Conservation (phyloP, 78 protist species). For the Dictyostelium capitatum region DNA sequence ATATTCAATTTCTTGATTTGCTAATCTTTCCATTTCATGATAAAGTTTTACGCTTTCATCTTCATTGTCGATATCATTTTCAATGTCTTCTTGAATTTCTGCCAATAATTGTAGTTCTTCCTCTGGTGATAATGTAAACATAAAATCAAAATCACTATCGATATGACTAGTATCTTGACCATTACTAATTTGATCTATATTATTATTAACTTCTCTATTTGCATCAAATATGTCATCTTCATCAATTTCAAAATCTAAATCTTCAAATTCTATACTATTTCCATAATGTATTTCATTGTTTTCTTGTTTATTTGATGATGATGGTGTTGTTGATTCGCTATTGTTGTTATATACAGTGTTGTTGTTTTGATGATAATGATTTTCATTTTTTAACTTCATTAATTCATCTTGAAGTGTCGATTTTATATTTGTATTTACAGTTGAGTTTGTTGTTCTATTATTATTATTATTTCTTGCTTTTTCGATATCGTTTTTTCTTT, state of each 20-base stretch:
- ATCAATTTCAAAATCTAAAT: slow-evolving; percentile 13
- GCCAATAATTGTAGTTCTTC: slow-evolving; percentile 1
- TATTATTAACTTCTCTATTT: neutral
- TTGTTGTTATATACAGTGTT: neutral
- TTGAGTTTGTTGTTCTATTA: neutral
- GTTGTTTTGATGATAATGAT: neutral
- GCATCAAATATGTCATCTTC: neutral
- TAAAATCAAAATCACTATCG: neutral
- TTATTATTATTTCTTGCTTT: slow-evolving; percentile 7
- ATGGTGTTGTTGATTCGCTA: neutral
- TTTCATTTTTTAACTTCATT: slow-evolving; percentile 18
- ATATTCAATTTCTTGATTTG: slow-evolving; percentile 8
- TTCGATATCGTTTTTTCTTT: neutral
- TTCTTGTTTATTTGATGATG: neutral
- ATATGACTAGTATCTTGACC: neutral
- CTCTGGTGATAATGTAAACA: neutral
- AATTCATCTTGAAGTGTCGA: neutral
- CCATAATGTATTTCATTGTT: neutral
- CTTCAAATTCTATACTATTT: slow-evolving; percentile 16
- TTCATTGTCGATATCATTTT: neutral
- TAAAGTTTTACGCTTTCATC: slow-evolving; percentile 12
- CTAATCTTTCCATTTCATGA: neutral
- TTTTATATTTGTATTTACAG: neutral
- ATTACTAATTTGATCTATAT: neutral
- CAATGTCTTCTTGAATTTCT: neutral